Conservation (phyloP, 805 yeast species). For the Kodamaea nitidulidarum region DNA sequence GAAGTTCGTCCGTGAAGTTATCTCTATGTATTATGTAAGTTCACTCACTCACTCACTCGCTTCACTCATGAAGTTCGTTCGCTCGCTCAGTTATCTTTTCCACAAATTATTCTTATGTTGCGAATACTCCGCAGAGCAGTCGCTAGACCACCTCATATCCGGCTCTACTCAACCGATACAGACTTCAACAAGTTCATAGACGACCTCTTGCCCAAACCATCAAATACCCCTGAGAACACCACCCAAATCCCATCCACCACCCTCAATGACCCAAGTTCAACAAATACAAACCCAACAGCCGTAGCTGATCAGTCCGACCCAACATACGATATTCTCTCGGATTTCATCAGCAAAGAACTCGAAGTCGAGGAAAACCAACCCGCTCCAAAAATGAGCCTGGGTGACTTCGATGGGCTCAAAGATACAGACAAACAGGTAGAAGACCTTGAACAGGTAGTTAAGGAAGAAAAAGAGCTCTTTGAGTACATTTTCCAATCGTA, state of each 20-base stretch:
- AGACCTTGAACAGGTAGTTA: constrained; percentile 14
- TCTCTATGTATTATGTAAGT: too few relatives aligned
- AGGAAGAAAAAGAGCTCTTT: constrained; percentile 22
- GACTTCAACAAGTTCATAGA: constrained; percentile 5
- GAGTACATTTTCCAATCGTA: constrained; percentile 24
- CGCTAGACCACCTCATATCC: neutral
- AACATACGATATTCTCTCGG: constrained; percentile 11
- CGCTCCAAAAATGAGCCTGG: neutral
- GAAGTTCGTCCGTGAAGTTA: too few relatives aligned
- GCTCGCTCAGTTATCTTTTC: neutral
- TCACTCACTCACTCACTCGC: neutral
- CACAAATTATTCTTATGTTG: neutral
- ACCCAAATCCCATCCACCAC: too few relatives aligned
- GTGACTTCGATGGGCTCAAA: constrained; percentile 6
- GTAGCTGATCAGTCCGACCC: too few relatives aligned
- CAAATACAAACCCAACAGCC: too few relatives aligned
- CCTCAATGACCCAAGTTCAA: too few relatives aligned
- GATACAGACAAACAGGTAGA: constrained; percentile 8
- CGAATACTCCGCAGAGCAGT: neutral
- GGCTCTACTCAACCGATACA: neutral
- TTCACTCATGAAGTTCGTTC: neutral
- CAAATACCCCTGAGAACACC: too few relatives aligned
- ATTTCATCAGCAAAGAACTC: constrained; percentile 11
- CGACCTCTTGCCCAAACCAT: constrained; percentile 1
- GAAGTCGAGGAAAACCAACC: constrained; percentile 4